Evolutionary conservation across 1,284 basidiomycete genomes (phyloP).

Genomic region (Cronartium quercuum): DNA sequence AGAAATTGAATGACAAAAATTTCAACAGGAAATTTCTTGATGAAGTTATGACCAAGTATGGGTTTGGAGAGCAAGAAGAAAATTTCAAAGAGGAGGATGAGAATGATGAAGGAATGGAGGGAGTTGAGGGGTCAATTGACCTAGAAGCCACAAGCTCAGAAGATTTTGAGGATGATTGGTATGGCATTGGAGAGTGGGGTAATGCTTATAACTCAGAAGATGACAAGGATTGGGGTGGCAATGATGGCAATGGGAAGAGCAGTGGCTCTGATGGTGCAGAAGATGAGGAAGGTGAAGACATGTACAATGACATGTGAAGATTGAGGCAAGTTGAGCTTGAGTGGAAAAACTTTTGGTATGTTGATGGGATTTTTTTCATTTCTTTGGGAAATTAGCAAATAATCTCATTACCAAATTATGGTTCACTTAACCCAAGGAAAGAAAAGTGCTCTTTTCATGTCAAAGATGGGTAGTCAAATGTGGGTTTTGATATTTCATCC

Average conservation of each 20-base stretch:
- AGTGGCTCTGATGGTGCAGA: neutral
- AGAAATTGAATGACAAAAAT: neutral
- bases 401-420: too few species aligned
- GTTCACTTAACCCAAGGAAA: too few species aligned
- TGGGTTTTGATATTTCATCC: too few species aligned
- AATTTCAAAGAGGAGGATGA: neutral
- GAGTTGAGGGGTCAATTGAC: neutral
- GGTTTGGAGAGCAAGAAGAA: neutral
- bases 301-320: neutral
- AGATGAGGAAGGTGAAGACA: neutral
- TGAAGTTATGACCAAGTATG: neutral
- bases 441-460: too few species aligned
- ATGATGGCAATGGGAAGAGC: neutral
- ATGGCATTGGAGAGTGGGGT: neutral
- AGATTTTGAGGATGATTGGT: neutral
- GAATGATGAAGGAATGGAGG: neutral
- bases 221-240: neutral
- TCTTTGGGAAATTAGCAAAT: too few species aligned
- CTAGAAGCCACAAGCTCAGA: neutral
- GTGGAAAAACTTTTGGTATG: too few species aligned
- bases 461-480: too few species aligned
- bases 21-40: slow-evolving; percentile 24
- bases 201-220: neutral
- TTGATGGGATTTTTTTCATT: too few species aligned
- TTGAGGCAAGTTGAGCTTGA: too few species aligned